Percentiles rank a stretch among this genome's conserved stretches.
Conservation (phyloP, 2,329 filamentous ascomycete genomes). For the Macrophomina phaseolina region DNA sequence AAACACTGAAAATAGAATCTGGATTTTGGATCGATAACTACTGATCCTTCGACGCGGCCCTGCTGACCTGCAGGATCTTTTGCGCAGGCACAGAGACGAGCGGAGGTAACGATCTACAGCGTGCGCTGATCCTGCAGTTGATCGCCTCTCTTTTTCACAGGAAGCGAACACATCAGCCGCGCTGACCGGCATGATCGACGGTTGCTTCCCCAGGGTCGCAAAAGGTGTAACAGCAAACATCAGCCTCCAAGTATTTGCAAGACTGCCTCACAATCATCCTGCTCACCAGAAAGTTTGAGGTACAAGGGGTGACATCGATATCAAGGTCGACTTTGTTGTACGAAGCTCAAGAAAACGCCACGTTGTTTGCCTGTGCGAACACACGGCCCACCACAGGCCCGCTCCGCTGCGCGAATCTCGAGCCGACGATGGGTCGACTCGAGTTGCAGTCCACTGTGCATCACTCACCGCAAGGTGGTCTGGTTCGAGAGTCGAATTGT, state of each 20-base stretch:
- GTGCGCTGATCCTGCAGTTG: conserved; percentile 14
- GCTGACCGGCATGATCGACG: conserved; percentile 11
- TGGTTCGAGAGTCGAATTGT: not conserved
- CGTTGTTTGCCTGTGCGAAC: not conserved
- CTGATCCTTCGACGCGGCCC: conserved; percentile 5
- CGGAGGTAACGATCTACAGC: conserved; percentile 22
- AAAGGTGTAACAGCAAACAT: not conserved
- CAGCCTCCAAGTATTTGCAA: not conserved
- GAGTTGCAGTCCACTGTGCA: not conserved
- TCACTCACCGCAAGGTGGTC: not conserved
- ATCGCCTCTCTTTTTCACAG: not conserved
- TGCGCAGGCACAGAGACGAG: conserved; percentile 16
- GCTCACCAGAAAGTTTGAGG: not conserved
- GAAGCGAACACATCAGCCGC: conserved; percentile 20
- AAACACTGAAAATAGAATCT: not conserved
- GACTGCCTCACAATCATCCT: not conserved
- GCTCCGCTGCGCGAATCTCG: not conserved
- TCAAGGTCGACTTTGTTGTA: not conserved
- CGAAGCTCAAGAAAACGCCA: not conserved
- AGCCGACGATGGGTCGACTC: not conserved
- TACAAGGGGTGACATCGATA: not conserved
- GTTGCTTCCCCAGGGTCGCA: not conserved
- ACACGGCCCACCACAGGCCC: not conserved
- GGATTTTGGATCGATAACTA: not conserved
- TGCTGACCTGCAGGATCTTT: conserved; percentile 20